phyloP scores from a whole-genome alignment of 139 green algal genomes.

The Nannochloris sp. region DNA sequence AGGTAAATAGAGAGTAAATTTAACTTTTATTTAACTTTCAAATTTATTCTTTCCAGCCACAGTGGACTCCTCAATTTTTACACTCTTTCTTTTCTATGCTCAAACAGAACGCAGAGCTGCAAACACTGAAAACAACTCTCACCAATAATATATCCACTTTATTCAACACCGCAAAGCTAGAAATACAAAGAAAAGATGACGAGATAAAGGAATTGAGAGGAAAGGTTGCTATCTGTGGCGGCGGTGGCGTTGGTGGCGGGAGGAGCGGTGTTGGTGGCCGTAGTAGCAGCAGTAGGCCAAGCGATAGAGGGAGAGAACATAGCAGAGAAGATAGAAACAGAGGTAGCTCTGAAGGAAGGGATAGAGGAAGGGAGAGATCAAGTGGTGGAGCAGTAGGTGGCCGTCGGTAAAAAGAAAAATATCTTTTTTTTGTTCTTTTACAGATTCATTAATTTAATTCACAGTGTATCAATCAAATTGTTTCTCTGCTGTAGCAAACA shows the following conservation, averaged over 20 bases:
- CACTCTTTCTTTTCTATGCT: not conserved
- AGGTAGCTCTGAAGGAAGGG: not conserved
- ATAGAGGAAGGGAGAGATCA: not conserved
- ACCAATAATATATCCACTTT: slow-evolving; percentile 56
- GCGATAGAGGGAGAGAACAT: not conserved
- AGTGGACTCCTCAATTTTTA: too few relatives aligned
- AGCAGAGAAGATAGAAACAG: not conserved
- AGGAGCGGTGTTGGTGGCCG: not conserved
- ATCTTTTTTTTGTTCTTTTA: not conserved
- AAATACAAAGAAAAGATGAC: slow-evolving; percentile 50
- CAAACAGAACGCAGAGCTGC: slow-evolving; percentile 30
- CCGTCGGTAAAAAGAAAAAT: too few relatives aligned
- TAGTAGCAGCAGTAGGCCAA: not conserved
- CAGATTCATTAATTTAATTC: not conserved
- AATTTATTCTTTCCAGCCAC: not conserved
- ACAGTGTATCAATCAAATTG: slow-evolving; percentile 35
- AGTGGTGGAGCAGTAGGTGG: not conserved
- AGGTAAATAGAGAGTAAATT: slow-evolving; percentile 3
- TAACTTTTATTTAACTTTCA: not conserved
- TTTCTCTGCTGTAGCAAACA: slow-evolving; percentile 40
- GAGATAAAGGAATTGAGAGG: slow-evolving; percentile 45
- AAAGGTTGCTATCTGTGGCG: too few relatives aligned
- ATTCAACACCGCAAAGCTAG: slow-evolving; percentile 66
- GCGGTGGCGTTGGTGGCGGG: not conserved
- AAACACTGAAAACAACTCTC: slow-evolving; percentile 29